These are phyloP conservation scores for Phytophthora megakarya DNA, from an alignment of 352 stramenopile species.

Conservation along the genomic window DNA sequence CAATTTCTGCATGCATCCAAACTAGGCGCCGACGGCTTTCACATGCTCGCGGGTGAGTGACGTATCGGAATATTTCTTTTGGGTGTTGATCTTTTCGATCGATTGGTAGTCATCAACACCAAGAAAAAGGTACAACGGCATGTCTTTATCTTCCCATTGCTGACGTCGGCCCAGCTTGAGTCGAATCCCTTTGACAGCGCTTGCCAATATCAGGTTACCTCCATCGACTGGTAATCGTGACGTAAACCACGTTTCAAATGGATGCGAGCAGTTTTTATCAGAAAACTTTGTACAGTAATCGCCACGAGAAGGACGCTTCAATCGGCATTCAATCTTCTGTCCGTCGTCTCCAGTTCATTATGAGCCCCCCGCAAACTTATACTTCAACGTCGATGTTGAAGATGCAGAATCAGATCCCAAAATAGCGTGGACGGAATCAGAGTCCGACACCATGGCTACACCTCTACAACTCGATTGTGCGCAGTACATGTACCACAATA, in stretches of 20 bases:
- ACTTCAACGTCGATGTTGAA: no score
- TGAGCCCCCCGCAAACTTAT: no score
- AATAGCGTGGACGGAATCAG: no score
- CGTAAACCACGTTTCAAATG: slow-evolving; percentile 16
- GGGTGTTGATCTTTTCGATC: slow-evolving; percentile 28
- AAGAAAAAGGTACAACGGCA: slow-evolving; percentile 37
- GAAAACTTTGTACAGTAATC: slow-evolving; percentile 39
- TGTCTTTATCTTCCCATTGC: not conserved
- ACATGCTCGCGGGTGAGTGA: slow-evolving; percentile 18
- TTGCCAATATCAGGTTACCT: not conserved
- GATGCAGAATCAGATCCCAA: no score
- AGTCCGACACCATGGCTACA: no score
- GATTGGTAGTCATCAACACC: slow-evolving; percentile 41
- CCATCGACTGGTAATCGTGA: slow-evolving; percentile 13
- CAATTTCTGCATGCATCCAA: not conserved
- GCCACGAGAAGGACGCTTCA: slow-evolving; percentile 43
- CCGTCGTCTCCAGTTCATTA: no score
- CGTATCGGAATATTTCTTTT: not conserved
- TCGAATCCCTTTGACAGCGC: slow-evolving; percentile 12
- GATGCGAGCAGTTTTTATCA: slow-evolving; percentile 27
- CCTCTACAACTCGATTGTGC: not conserved
- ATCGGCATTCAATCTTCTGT: no score
- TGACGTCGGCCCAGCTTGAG: slow-evolving; percentile 20
- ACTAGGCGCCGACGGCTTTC: not conserved
- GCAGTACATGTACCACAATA: not conserved